Evolutionary conservation across 768 basidiomycete species (phyloP).

Genomic region (Cytidiella melzeri): DNA sequence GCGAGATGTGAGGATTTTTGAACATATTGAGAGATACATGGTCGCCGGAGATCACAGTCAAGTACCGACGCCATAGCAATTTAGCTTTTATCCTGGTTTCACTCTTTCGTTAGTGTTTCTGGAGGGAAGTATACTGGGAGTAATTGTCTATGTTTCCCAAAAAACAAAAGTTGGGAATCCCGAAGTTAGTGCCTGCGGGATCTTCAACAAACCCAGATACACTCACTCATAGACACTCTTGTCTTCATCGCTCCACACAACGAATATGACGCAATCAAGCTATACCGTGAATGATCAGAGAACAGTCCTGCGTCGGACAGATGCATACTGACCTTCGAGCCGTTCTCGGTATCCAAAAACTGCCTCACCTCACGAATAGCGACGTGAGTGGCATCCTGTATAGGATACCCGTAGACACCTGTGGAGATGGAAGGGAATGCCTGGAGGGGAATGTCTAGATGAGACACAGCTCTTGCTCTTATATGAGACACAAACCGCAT

Average conservation of each 20-base stretch:
- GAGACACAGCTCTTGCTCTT: neutral
- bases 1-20: no score
- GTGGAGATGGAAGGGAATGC: constrained; percentile 81
- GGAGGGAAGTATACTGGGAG: constrained; percentile 63
- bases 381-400: constrained; percentile 63
- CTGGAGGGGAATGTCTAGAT: constrained; percentile 28
- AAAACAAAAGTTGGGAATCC: no score
- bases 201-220: no score
- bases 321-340: constrained; percentile 26
- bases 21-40: no score
- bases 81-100: no score
- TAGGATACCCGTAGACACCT: constrained; percentile 74
- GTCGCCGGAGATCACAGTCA: no score
- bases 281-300: constrained; percentile 9
- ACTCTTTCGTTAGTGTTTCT: neutral
- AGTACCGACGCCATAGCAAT: no score
- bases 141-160: constrained; percentile 36
- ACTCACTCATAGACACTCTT: constrained; percentile 60
- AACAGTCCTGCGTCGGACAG: neutral
- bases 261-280: constrained; percentile 70
- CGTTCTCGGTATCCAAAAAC: constrained; percentile 49
- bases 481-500: constrained; percentile 45
- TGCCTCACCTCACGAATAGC: constrained; percentile 54
- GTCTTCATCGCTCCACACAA: constrained; percentile 65
- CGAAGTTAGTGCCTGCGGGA: no score